phyloP scores from a whole-genome alignment of 768 basidiomycete species.

The Postia placenta region DNA sequence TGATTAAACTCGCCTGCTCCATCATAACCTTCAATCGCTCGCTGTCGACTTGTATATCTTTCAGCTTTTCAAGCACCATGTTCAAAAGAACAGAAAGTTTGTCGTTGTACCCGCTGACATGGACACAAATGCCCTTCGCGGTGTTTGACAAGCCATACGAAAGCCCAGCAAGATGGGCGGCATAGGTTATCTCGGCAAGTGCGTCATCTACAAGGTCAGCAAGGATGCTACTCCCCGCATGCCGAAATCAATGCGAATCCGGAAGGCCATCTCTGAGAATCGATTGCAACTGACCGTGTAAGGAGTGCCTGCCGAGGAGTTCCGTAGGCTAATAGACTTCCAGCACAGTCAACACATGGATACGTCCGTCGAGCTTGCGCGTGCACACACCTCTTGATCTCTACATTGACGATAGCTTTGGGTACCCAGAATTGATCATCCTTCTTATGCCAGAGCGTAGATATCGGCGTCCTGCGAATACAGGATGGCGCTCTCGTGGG shows the following conservation, averaged over 20 bases:
- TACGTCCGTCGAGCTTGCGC: background rate
- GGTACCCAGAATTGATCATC: slow-evolving; percentile 57
- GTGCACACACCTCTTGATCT: slow-evolving; percentile 28
- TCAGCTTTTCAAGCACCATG: slow-evolving; percentile 36
- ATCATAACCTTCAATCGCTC: slow-evolving; percentile 37
- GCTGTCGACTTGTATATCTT: slow-evolving; percentile 30
- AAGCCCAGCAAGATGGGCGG: slow-evolving; percentile 46
- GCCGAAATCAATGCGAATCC: slow-evolving; percentile 15
- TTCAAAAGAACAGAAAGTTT: slow-evolving; percentile 40
- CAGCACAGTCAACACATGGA: slow-evolving; percentile 1
- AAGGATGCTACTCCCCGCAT: slow-evolving; percentile 19
- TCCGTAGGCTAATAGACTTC: slow-evolving; percentile 23
- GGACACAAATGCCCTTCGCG: slow-evolving; percentile 32
- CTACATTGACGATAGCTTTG: slow-evolving; percentile 33
- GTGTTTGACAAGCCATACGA: slow-evolving; percentile 28
- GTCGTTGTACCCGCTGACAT: slow-evolving; percentile 45
- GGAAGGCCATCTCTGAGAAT: background rate
- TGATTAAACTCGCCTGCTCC: slow-evolving; percentile 33
- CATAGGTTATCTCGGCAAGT: slow-evolving; percentile 46
- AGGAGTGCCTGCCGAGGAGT: slow-evolving; percentile 26
- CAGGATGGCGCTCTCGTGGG: slow-evolving; percentile 31
- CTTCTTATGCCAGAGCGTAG: slow-evolving; percentile 48
- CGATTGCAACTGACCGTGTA: slow-evolving; percentile 23
- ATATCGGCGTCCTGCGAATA: slow-evolving; percentile 29
- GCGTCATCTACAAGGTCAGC: slow-evolving; percentile 34